Evolutionary conservation across 1,139 yeast species (phyloP), one percentile per base, ranked within the genome.

Genomic region (Scheffersomyces stambukii): DNA sequence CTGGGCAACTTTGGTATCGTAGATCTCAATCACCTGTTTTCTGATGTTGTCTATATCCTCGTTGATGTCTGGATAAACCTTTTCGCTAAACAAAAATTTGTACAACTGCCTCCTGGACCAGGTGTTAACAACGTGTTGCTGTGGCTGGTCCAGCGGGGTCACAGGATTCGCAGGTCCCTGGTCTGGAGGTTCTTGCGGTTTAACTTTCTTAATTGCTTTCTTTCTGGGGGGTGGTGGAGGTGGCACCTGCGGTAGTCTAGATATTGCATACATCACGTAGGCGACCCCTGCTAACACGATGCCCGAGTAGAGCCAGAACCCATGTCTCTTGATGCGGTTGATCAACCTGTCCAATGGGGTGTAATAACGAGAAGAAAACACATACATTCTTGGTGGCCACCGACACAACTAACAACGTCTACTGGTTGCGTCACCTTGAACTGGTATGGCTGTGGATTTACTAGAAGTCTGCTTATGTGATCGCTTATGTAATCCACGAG

Each of bases 221-320:
- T 17, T 12, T 8, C 19, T 7, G 32, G 27, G 15, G 22, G 16
- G 13, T 28, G 15, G 6, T 7, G 36, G 37, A 16, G 40, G 39
- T 13, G 39, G 37, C 17, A 36, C 16, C 28, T 32, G 46, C 3
- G 67, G 64, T 24, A 58, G 35, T 18, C 54, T 49, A 10, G 63
- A 57, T 28, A 64, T 43, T 16, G 59, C 46, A 35, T 50, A 60
- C 37, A 61, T 51, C 21, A 60, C 54, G 41, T 60, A 65, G 9
- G 50, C 46, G 10, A 67, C 54, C 13, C 67, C 54, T 3, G 48
- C 48, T 16, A 60, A 35, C 8, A 65, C 49, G 8, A 65, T 30
- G 5, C 55, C 50, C 2, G 65, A 46, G 36, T 62, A 65, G 15
- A 63, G 24, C 38, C 60, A 53, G 30, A 64, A 60, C n/a, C 68